phyloP scores from a whole-genome alignment of 1,284 basidiomycete genomes.

The Apiotrichum sp. region DNA sequence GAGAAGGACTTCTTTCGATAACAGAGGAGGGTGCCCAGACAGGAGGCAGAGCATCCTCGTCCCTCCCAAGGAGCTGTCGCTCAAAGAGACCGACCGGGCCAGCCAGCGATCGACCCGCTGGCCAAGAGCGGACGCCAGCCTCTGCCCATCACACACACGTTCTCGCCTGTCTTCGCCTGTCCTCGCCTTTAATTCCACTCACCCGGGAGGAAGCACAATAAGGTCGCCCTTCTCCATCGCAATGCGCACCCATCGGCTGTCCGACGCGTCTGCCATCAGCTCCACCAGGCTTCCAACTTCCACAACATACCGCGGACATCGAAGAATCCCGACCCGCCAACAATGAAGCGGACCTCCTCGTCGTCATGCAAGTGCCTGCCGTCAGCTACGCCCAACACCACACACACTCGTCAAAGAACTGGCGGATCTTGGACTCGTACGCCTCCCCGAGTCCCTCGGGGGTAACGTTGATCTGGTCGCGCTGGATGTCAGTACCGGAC shows the following conservation, averaged over 20 bases:
- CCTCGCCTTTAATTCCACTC: conserved; percentile 6
- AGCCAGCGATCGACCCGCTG: too few species aligned
- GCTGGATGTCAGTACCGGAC: conserved; percentile 19
- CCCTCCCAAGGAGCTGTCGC: too few species aligned
- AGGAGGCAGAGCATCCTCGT: too few species aligned
- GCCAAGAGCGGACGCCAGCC: too few species aligned
- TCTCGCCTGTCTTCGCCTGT: not conserved
- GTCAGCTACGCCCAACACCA: not conserved
- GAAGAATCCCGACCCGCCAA: conserved; percentile 75
- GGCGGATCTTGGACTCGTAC: conserved; percentile 71
- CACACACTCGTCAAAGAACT: conserved; percentile 71
- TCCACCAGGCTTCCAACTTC: too few species aligned
- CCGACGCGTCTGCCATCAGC: conserved; percentile 21
- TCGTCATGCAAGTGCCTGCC: conserved; percentile 79
- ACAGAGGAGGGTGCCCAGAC: too few species aligned
- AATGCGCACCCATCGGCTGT: conserved; percentile 68
- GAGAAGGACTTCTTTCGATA: too few species aligned
- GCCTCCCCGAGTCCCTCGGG: conserved; percentile 66
- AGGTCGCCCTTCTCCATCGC: conserved; percentile 64
- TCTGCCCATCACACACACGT: too few species aligned
- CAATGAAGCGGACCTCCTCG: conserved; percentile 81
- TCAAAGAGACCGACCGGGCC: too few species aligned
- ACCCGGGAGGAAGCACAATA: conserved; percentile 64
- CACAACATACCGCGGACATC: conserved; percentile 62
- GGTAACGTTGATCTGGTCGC: conserved; percentile 67